phyloP scores from a whole-genome alignment of 371 early-diverging fungal species.

The Rhizomucor pusillus region DNA sequence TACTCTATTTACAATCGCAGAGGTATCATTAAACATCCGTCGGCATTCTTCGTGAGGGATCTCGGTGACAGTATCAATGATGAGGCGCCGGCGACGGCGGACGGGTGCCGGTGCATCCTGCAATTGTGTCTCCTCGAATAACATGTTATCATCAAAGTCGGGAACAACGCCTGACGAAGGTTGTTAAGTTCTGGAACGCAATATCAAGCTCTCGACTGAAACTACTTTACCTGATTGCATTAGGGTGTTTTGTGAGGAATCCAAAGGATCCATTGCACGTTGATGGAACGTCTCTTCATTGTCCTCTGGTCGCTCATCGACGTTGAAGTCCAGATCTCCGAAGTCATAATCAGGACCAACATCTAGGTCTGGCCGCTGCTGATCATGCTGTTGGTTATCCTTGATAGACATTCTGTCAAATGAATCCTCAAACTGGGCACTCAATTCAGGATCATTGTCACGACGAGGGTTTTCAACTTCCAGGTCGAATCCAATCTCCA shows the following conservation, averaged over 20 bases:
- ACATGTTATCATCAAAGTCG: conserved; percentile 15
- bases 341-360: conserved; percentile 57
- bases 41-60: conserved; percentile 57
- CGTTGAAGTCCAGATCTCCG: conserved; percentile 37
- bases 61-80: conserved; percentile 70
- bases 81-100: conserved; percentile 54
- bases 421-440: conserved; percentile 12
- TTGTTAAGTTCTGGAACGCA: neutral
- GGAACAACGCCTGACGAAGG: conserved; percentile 28
- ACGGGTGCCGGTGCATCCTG: conserved; percentile 10
- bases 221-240: conserved; percentile 20
- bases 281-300: conserved; percentile 6
- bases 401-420: conserved; percentile 33
- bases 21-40: conserved; percentile 49
- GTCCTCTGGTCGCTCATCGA: conserved; percentile 4
- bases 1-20: conserved; percentile 28
- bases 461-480: conserved; percentile 33
- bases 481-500: conserved; percentile 11
- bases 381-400: conserved; percentile 42
- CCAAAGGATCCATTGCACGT: conserved; percentile 5
- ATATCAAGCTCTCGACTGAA: too few relatives aligned
- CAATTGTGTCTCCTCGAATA: conserved; percentile 22
- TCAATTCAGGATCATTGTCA: conserved; percentile 35
- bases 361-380: conserved; percentile 12
- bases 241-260: conserved; percentile 19